Evolutionary conservation across 2,329 filamentous ascomycete genomes (phyloP).

Genomic region (Ascochyta viciae-villosae): DNA sequence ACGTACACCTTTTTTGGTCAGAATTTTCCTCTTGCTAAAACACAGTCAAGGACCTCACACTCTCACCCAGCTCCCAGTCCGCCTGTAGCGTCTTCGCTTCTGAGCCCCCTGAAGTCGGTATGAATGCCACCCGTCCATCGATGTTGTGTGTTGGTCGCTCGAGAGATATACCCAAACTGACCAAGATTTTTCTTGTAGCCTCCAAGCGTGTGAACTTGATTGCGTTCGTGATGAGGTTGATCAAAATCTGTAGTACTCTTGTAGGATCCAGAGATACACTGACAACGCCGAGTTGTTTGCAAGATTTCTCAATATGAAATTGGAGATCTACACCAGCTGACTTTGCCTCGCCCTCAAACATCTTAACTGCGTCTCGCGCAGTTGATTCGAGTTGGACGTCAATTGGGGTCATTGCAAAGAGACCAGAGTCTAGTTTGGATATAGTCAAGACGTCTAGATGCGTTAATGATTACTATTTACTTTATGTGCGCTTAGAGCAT

Average conservation of each 20-base stretch:
- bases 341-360: conserved; percentile 48
- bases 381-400: conserved; percentile 46
- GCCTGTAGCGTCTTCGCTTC: conserved; percentile 27
- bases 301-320: conserved; percentile 47
- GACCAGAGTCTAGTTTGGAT: conserved; percentile 54
- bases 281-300: conserved; percentile 40
- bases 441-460: conserved; percentile 50
- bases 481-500: not conserved
- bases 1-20: conserved; percentile 43
- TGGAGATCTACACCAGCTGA: conserved; percentile 36
- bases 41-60: not conserved
- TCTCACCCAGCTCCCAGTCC: conserved; percentile 45
- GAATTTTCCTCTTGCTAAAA: not conserved
- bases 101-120: conserved; percentile 15
- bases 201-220: conserved; percentile 55
- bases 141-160: conserved; percentile 42
- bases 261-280: conserved; percentile 53
- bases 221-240: conserved; percentile 52
- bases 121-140: conserved; percentile 30
- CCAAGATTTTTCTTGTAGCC: conserved; percentile 37
- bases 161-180: conserved; percentile 44
- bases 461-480: not conserved
- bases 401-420: conserved; percentile 52
- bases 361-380: conserved; percentile 44
- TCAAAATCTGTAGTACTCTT: conserved; percentile 50